Percentiles rank a stretch among this genome's conserved stretches.
These are phyloP conservation scores for Solanum chacoense DNA, from an alignment of 305 asterid genomes.

Conservation along the genomic window DNA sequence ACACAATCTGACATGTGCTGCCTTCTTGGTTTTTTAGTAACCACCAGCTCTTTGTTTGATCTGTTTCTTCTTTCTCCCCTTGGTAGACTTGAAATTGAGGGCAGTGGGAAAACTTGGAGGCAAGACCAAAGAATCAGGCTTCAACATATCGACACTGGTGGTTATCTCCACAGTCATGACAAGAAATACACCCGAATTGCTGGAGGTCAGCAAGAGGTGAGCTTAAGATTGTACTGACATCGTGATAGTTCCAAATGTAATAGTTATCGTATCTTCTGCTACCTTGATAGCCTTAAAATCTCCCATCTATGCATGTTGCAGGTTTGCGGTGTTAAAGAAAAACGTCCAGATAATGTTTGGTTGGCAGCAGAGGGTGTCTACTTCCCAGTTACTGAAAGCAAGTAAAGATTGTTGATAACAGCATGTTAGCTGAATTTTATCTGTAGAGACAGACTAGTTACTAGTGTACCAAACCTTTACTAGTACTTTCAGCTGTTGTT, in stretches of 20 bases:
- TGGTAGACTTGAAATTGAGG: conserved; percentile 79
- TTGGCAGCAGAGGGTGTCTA: conserved; percentile 93
- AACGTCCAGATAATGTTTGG: conserved; percentile 82
- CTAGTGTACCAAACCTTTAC: neutral
- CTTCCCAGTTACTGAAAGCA: conserved; percentile 57
- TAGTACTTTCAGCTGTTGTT: neutral
- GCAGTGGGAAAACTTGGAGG: conserved; percentile 92
- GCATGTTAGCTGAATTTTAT: neutral
- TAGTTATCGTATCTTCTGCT: neutral
- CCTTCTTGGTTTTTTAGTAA: neutral
- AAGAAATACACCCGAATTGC: conserved; percentile 93
- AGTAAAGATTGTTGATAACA: conserved; percentile 13
- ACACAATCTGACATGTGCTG: neutral
- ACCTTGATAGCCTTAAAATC: neutral
- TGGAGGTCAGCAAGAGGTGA: conserved; percentile 98
- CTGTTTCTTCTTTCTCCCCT: neutral
- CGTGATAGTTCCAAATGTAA: neutral
- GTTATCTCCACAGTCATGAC: conserved; percentile 94
- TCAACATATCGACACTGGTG: conserved; percentile 77
- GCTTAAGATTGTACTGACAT: neutral
- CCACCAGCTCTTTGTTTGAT: neutral
- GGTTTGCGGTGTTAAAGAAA: conserved; percentile 85
- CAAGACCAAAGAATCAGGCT: conserved; percentile 93
- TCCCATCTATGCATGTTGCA: conserved; percentile 21
- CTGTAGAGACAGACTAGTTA: neutral